Percentiles rank a stretch among this genome's conserved stretches.
phyloP scores from a whole-genome alignment of 805 yeast species.

The Spathaspora passalidarum region DNA sequence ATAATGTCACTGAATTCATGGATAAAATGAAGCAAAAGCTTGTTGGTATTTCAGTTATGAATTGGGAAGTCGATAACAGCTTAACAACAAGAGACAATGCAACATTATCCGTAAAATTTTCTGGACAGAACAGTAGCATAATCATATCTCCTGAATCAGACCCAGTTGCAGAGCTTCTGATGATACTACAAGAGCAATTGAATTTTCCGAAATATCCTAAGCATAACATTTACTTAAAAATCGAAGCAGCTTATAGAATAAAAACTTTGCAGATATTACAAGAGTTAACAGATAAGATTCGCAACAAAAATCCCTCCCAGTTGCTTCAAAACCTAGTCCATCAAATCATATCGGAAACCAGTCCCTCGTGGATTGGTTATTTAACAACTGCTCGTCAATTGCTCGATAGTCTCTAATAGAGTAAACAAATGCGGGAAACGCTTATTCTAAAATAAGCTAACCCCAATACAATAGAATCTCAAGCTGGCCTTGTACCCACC shows the following conservation, averaged over 20 bases:
- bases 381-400: too few relatives aligned
- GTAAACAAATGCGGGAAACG: too few relatives aligned
- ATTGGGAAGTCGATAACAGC: not conserved
- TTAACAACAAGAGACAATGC: not conserved
- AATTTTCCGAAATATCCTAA: slow-evolving; percentile 2
- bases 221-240: slow-evolving; percentile 5
- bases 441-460: too few relatives aligned
- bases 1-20: not conserved
- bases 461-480: too few relatives aligned
- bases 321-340: not conserved
- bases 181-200: not conserved
- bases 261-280: slow-evolving; percentile 4
- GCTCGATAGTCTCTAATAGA: too few relatives aligned
- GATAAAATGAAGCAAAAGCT: not conserved
- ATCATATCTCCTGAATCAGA: not conserved
- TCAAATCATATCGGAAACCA: not conserved
- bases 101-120: not conserved
- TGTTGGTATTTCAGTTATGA: not conserved
- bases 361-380: too few relatives aligned
- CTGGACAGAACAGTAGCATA: not conserved
- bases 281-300: not conserved
- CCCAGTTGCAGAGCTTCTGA: not conserved
- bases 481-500: too few relatives aligned
- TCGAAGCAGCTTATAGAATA: slow-evolving; percentile 1
- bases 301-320: too few relatives aligned